These are phyloP conservation scores for Gynostemma pentaphyllum DNA, from an alignment of 306 rosid genomes.

Conservation along the genomic window DNA sequence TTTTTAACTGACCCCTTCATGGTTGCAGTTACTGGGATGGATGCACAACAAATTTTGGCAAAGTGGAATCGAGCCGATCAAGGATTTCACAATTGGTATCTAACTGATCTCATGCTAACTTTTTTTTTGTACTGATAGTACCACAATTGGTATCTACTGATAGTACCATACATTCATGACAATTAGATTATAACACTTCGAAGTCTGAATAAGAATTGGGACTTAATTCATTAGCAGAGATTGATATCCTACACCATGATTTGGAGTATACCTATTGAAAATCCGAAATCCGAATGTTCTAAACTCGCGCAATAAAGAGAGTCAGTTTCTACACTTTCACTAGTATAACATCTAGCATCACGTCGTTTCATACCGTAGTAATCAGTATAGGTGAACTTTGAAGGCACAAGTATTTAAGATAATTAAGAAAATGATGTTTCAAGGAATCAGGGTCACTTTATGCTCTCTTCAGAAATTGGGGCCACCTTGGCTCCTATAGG, in stretches of 20 bases:
- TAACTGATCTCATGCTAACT: conserved; percentile 10
- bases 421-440: neutral
- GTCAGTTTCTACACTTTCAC: neutral
- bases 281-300: no score
- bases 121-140: conserved; percentile 10
- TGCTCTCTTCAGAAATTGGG: conserved; percentile 5
- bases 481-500: conserved; percentile 1
- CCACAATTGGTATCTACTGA: conserved; percentile 39
- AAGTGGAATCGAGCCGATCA: conserved; percentile 43
- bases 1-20: conserved; percentile 23
- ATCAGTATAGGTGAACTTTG: conserved; percentile 3
- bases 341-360: neutral
- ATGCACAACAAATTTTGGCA: conserved; percentile 68
- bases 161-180: neutral
- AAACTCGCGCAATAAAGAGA: neutral
- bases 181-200: neutral
- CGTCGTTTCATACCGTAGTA: neutral
- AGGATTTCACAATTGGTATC: conserved; percentile 60
- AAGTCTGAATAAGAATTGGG: neutral
- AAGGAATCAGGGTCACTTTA: neutral
- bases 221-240: neutral
- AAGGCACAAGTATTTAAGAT: conserved; percentile 1
- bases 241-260: neutral
- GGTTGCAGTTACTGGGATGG: conserved; percentile 81
- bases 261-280: neutral